A percentile compares a stretch with the other conserved stretches of the same genome.
Evolutionary conservation across 768 basidiomycete species (phyloP).

Genomic region (Auricularia cornea): DNA sequence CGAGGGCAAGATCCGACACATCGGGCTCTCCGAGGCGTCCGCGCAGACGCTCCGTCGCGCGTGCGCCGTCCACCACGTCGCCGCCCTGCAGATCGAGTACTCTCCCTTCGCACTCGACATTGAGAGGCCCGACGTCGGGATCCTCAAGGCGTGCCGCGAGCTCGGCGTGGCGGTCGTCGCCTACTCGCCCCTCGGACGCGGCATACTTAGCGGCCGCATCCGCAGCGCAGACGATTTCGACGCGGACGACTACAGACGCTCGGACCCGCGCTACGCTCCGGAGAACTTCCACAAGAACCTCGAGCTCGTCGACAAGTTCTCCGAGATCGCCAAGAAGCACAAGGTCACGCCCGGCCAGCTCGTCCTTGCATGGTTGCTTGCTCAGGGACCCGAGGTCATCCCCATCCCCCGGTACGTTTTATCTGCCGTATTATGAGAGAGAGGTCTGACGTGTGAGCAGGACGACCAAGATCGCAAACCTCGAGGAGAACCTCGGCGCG

Average conservation of each 20-base stretch:
- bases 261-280: slow-evolving; percentile 22
- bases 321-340: slow-evolving; percentile 23
- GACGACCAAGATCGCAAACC: slow-evolving; percentile 3
- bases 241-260: slow-evolving; percentile 20
- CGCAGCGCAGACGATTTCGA: slow-evolving; percentile 18
- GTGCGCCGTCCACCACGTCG: slow-evolving; percentile 9
- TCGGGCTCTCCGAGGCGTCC: slow-evolving; percentile 13
- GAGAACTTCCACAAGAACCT: slow-evolving; percentile 30
- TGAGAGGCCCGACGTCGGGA: slow-evolving; percentile 14
- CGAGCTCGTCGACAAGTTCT: slow-evolving; percentile 25
- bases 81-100: slow-evolving; percentile 14
- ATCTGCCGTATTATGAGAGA: neutral
- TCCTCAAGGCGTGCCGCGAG: slow-evolving; percentile 21
- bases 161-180: slow-evolving; percentile 25
- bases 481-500: slow-evolving; percentile 22
- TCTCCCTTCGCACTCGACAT: slow-evolving; percentile 13
- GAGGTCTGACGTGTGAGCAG: slow-evolving; percentile 1
- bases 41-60: slow-evolving; percentile 13
- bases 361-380: slow-evolving; percentile 25
- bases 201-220: slow-evolving; percentile 27
- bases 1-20: slow-evolving; percentile 13
- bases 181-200: slow-evolving; percentile 29
- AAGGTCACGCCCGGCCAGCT: slow-evolving; percentile 23
- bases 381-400: slow-evolving; percentile 19
- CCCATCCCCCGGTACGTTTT: slow-evolving; percentile 19